phyloP scores from a whole-genome alignment of 2,329 filamentous ascomycete species.

The Magnaporthiopsis rhizophila region DNA sequence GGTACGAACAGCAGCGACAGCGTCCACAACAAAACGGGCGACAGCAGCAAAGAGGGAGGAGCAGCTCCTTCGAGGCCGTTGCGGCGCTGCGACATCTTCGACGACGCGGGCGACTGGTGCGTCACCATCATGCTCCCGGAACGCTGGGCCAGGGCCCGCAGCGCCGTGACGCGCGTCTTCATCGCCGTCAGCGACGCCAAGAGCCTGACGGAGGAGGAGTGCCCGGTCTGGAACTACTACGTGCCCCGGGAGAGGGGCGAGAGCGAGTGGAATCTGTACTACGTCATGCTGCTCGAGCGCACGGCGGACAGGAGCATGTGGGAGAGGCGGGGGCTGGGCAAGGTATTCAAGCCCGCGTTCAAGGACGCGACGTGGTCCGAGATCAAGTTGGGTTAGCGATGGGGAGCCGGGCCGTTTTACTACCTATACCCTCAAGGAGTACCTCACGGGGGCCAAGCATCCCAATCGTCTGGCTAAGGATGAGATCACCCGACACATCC shows the following conservation, averaged over 20 bases:
- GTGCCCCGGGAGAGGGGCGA: conserved; percentile 23
- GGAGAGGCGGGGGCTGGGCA: conserved; percentile 23
- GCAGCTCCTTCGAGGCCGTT: no score
- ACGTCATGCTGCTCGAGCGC: conserved; percentile 22
- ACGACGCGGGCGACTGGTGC: conserved; percentile 23
- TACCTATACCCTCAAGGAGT: no score
- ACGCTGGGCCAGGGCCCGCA: conserved; percentile 13
- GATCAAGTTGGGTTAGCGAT: conserved; percentile 15
- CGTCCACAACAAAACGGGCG: conserved; percentile 7
- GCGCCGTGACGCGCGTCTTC: conserved; percentile 15
- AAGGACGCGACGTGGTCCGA: conserved; percentile 17
- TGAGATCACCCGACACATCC: no score
- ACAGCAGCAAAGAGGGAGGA: no score
- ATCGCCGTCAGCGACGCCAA: conserved; percentile 27
- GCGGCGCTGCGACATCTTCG: conserved; percentile 18
- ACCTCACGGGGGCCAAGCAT: no score
- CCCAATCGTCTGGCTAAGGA: no score
- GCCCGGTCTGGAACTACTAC: conserved; percentile 25
- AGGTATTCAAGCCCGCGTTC: conserved; percentile 25
- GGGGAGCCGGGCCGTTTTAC: no score
- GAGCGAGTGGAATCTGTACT: conserved; percentile 25
- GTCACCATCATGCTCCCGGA: conserved; percentile 20
- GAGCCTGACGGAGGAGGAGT: conserved; percentile 22
- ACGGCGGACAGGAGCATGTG: conserved; percentile 15
- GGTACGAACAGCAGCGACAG: conserved; percentile 9